Conservation (phyloP, 2,329 filamentous ascomycete genomes). For the Microcyclosporella mali region DNA sequence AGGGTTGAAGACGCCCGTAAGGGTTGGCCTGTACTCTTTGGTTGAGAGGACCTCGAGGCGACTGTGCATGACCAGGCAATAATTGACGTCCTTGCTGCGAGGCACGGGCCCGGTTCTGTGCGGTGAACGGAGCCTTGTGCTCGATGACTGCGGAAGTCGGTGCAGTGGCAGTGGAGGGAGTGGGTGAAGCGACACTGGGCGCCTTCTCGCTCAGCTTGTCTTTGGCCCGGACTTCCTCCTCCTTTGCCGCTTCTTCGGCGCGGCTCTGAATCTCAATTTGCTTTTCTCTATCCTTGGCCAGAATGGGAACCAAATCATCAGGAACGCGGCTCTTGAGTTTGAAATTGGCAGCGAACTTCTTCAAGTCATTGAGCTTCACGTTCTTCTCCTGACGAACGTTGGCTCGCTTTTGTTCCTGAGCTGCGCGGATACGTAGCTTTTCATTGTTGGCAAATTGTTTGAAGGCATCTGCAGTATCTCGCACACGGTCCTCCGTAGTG, state of each 20-base stretch:
- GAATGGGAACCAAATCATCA: conserved; percentile 82
- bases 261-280: conserved; percentile 90
- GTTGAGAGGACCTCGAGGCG: conserved; percentile 16
- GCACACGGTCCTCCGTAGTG: conserved; percentile 55
- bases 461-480: conserved; percentile 57
- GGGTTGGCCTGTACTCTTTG: conserved; percentile 14
- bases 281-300: conserved; percentile 93
- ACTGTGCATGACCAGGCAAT: conserved; percentile 4
- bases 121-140: conserved; percentile 6
- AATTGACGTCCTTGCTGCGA: conserved; percentile 6
- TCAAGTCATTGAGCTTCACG: conserved; percentile 85
- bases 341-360: conserved; percentile 90
- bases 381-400: conserved; percentile 69
- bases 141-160: conserved; percentile 2
- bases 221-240: conserved; percentile 44
- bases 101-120: conserved; percentile 7
- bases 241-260: conserved; percentile 67
- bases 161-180: conserved; percentile 10
- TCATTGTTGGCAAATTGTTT: conserved; percentile 58
- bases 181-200: conserved; percentile 19
- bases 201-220: conserved; percentile 23
- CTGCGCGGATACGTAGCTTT: conserved; percentile 53
- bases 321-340: conserved; percentile 92
- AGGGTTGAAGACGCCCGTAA: conserved; percentile 45
- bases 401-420: conserved; percentile 49